Base-by-base conservation (phyloP, 2,329 filamentous ascomycete genomes). In the Penicillium digitatum region DNA sequence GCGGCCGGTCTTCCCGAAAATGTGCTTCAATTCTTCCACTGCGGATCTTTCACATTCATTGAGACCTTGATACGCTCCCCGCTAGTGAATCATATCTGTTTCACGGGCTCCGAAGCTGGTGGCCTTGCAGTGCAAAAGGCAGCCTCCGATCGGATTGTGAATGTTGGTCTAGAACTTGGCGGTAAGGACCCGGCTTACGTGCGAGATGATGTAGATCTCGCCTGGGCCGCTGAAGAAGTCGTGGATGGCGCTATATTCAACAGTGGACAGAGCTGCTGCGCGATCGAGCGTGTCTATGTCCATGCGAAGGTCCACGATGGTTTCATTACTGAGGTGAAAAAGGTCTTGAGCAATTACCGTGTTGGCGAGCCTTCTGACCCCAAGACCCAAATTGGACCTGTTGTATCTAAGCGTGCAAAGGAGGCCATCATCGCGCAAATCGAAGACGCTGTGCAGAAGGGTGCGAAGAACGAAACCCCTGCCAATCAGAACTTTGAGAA, bases 191-290 rank as follows among this genome's bases (percentile, higher is more conserved):
- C 93, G 5, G 93, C 93, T 24, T 97, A 96, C 68, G 81, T 97
- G 52, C 82, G 93, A 57, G 79, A 79, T 7, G 93, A 97, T 67
- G 90, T 96, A 1, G 91, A 97, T 70, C 75, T 95, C 45, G 84
- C 85, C 45, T 96, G 92, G 93, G 92, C 88, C 0, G 93, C 93
- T 0, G 91, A 89, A 63, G 91, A 96, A 75, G 94, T 97, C 66
- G 90, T 97, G 14, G 93, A 97, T 65, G 93, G 93, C 20, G 87
- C 91, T n/a, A 80, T 97, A 54, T 97, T 97, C 81, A 97, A 97
- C 78, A 96, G 92, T 48, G 93, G 93, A n/a, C 93, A 97, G 78
- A 95, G 90, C 71, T 97, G 93, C 79, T 97, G 93, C 75, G 89
- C 90, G 24, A 81, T 97, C 51, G 93, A 97, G 77, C 82, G 93